Conservation (phyloP, 2,329 filamentous ascomycete genomes). For the Cytospora schulzeri region DNA sequence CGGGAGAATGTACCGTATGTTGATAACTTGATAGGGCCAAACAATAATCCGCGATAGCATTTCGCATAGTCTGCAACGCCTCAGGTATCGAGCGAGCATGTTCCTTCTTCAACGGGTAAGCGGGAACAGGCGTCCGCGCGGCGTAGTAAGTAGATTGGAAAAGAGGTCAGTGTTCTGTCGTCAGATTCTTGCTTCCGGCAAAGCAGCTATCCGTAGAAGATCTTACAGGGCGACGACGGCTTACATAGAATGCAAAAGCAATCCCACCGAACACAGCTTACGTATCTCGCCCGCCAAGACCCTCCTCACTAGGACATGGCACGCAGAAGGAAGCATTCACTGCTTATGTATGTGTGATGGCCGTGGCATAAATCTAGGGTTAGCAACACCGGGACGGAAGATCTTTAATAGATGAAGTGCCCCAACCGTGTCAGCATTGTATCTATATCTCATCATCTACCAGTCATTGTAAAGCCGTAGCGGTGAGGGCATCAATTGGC, state of each 20-base stretch:
- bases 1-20: background rate
- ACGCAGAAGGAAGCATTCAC: background rate
- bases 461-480: background rate
- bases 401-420: background rate
- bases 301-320: background rate
- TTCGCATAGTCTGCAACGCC: background rate
- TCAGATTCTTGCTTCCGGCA: no score
- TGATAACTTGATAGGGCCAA: background rate
- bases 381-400: background rate
- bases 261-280: background rate
- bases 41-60: background rate
- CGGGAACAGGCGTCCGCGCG: background rate
- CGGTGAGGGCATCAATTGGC: conserved; percentile 13
- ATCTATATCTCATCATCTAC: background rate
- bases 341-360: background rate
- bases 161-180: background rate
- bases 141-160: background rate
- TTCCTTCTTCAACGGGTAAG: background rate
- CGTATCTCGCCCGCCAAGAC: no score
- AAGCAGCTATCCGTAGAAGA: background rate
- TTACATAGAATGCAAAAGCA: background rate
- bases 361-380: background rate
- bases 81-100: background rate
- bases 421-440: background rate
- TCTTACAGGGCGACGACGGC: background rate